Evolutionary conservation across 164 flowering plant species (phyloP).

Genomic region (Nelumbo lutea): DNA sequence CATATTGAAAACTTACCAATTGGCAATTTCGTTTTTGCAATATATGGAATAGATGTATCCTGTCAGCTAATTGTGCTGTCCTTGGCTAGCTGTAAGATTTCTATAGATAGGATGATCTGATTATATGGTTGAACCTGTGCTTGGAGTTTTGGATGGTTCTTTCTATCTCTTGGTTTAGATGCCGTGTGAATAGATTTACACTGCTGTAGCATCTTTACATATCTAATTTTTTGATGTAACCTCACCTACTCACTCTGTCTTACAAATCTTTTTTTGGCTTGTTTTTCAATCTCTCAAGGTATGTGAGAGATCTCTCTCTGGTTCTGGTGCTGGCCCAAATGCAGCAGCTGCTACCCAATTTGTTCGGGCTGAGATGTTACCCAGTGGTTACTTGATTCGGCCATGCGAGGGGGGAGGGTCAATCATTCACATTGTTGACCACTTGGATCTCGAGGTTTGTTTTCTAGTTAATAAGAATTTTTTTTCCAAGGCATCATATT

Average conservation of each 20-base stretch:
- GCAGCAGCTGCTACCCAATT: constrained; percentile 55
- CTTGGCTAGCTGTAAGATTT: neutral
- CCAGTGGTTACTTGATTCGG: constrained; percentile 73
- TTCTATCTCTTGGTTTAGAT: neutral
- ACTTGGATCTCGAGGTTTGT: constrained; percentile 67
- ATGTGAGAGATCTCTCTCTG: constrained; percentile 83
- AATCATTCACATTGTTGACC: constrained; percentile 73
- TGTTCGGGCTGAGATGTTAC: constrained; percentile 72
- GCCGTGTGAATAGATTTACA: no score
- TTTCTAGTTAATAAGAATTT: neutral
- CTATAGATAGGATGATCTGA: neutral
- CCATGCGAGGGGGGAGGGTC: constrained; percentile 89
- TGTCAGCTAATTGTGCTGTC: neutral
- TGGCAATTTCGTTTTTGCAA: neutral
- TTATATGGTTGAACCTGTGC: neutral
- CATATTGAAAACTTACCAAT: neutral
- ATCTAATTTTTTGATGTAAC: no score
- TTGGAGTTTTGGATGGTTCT: neutral
- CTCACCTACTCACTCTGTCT: no score
- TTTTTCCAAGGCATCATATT: neutral
- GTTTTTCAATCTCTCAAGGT: constrained; percentile 33
- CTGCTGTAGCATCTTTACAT: no score
- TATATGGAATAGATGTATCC: no score
- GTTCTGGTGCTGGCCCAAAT: constrained; percentile 65
- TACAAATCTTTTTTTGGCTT: neutral